Percentiles rank a stretch among this genome's conserved stretches.
Evolutionary conservation across 768 basidiomycete species (phyloP).

Genomic region (Podaxis sp.): DNA sequence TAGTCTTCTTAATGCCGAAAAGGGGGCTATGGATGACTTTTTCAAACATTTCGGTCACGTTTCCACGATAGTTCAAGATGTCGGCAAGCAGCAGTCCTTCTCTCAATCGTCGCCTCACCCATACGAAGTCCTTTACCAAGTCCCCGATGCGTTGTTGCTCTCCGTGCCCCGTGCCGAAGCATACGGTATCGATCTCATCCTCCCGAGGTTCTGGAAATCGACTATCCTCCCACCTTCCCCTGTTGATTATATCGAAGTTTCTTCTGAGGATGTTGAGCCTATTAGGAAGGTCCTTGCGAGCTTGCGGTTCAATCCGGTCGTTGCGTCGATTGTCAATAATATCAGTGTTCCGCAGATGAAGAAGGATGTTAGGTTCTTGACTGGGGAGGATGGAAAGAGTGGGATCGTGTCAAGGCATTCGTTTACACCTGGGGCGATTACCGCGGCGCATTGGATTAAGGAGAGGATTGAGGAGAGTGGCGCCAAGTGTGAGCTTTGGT

Average conservation of each 20-base stretch:
- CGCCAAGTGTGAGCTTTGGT: constrained; percentile 61
- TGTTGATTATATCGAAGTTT: constrained; percentile 50
- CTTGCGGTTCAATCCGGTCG: constrained; percentile 63
- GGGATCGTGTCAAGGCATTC: constrained; percentile 79
- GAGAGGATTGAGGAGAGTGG: constrained; percentile 68
- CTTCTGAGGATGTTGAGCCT: constrained; percentile 45
- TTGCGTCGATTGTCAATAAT: constrained; percentile 65
- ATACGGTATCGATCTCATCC: constrained; percentile 47
- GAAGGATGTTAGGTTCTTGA: constrained; percentile 74
- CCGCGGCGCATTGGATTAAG: constrained; percentile 75
- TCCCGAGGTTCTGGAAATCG: constrained; percentile 76
- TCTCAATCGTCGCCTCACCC: not conserved
- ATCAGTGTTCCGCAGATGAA: constrained; percentile 64
- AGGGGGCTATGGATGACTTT: constrained; percentile 7
- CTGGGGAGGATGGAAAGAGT: constrained; percentile 75
- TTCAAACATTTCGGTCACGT: constrained; percentile 1
- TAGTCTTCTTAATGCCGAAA: constrained; percentile 24
- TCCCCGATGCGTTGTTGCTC: constrained; percentile 42
- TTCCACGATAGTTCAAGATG: constrained; percentile 17
- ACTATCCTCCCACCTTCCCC: constrained; percentile 53
- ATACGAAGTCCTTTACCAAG: constrained; percentile 38
- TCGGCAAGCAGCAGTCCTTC: constrained; percentile 13
- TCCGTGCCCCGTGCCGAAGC: constrained; percentile 39
- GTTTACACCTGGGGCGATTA: constrained; percentile 60
- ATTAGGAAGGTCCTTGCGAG: constrained; percentile 52